phyloP scores from a whole-genome alignment of 75 land plant genomes.

The Chamaecyparis obtusa region DNA sequence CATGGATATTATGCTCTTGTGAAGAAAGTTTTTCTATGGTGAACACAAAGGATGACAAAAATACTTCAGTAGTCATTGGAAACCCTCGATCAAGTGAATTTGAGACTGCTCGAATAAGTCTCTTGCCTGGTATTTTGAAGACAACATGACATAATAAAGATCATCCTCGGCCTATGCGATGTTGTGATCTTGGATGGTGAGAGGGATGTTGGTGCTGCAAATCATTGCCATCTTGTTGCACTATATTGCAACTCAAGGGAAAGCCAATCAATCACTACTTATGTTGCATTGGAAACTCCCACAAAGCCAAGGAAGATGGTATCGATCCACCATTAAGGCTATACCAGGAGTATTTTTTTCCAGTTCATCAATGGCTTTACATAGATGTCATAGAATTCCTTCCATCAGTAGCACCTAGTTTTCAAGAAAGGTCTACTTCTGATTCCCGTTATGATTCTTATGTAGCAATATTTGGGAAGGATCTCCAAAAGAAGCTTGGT shows the following conservation, averaged over 20 bases:
- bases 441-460: conserved; percentile 46
- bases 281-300: too few species aligned
- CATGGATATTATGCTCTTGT: conserved; percentile 76
- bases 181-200: too few species aligned
- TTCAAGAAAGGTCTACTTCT: conserved; percentile 27
- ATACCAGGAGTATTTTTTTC: conserved; percentile 40
- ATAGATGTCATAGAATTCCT: too few species aligned
- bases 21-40: conserved; percentile 79
- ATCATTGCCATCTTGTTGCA: too few species aligned
- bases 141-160: conserved; percentile 83
- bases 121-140: conserved; percentile 89
- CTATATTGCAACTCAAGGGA: too few species aligned
- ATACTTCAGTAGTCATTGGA: conserved; percentile 75
- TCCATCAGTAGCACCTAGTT: conserved; percentile 20
- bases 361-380: conserved; percentile 53
- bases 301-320: too few species aligned
- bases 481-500: conserved; percentile 45
- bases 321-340: too few species aligned
- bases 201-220: too few species aligned
- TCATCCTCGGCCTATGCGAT: conserved; percentile 89
- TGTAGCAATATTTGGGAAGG: conserved; percentile 41
- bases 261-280: too few species aligned
- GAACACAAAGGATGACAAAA: conserved; percentile 61
- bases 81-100: conserved; percentile 95
- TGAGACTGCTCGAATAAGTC: conserved; percentile 88